Evolutionary conservation across 805 yeast genomes (phyloP), one percentile per base, ranked within the genome.

Genomic region (Saccharomycopsis fibuligera): DNA sequence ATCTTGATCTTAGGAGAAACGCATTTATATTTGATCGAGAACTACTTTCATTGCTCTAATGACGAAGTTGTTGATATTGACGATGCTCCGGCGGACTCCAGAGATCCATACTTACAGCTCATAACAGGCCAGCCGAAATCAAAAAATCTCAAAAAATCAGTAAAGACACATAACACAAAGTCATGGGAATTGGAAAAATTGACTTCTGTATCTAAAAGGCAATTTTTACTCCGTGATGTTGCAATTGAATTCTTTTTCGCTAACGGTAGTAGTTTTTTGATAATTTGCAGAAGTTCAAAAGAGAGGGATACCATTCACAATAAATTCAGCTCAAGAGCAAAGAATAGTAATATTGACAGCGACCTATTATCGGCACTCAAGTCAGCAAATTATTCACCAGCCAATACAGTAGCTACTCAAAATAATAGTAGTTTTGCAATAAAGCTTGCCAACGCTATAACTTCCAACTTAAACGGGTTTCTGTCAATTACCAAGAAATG

Each of bases 181-280:
- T 65, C 72, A 12, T 86, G 95, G 93, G 72, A 75, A 22, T 56
- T 84, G 19, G 69, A 69, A 4, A 76, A 75, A 39, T 59, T 89
- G 17, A 75, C 79, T 0, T 79, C 83, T 3, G 76, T 83, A 10
- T 79, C 88, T 2, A 86, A 84, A 54, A 66, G 95, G 45, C 87
- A 83, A 35, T 88, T 87, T 57, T 62, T 88, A 17, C 67, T 88
- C 14, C 67, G 96, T 48, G 95, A 87, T 62, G 85, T 84, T 40
- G 96, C 93, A 0, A 60, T 87, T 31, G 96, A 88, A 58, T 64
- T 87, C 58, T 81, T 86, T 54, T 85, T 86, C 61, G 73, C 74
- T 23, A 80, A 83, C 62, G 95, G 93, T 0, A 75, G 81, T 1
- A 83, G 86, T 54, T 71, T 80, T 35, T 66, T 88, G 50, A 68